phyloP scores from a whole-genome alignment of 192 early-diverging fungal species.

The Entophlyctis luteolus region DNA sequence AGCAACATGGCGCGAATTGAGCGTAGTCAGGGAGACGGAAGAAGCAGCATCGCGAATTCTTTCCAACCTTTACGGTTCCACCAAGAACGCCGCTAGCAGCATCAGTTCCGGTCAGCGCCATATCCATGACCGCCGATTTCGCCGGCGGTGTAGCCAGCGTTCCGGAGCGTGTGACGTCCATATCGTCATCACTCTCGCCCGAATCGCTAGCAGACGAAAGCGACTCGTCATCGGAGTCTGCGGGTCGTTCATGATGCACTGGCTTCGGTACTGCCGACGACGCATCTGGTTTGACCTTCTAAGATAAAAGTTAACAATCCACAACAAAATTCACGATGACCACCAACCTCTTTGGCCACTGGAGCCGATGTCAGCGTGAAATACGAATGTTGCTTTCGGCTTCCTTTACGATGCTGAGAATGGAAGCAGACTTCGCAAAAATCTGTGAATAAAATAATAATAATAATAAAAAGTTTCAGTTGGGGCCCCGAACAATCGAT shows the following conservation, averaged over 20 bases:
- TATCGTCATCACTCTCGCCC: neutral
- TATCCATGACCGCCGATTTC: constrained; percentile 20
- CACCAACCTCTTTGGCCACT: too few relatives aligned
- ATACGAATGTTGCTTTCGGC: constrained; percentile 23
- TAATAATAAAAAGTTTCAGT: neutral
- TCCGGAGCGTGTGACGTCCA: constrained; percentile 17
- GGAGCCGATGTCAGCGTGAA: neutral
- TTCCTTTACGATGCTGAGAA: constrained; percentile 47
- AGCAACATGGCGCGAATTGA: too few relatives aligned
- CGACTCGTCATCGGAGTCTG: neutral
- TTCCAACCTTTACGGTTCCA: constrained; percentile 31
- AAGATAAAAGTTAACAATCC: neutral
- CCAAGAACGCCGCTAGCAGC: constrained; percentile 18
- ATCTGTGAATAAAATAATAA: constrained; percentile 25
- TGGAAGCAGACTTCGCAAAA: constrained; percentile 90
- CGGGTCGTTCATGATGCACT: neutral
- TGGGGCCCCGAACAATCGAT: neutral
- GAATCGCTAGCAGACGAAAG: too few relatives aligned
- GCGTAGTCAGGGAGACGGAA: too few relatives aligned
- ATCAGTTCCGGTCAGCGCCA: constrained; percentile 30
- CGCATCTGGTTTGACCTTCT: neutral
- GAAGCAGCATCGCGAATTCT: neutral
- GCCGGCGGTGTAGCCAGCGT: constrained; percentile 12
- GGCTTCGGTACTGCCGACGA: neutral
- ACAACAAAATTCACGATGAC: neutral